phyloP scores from a whole-genome alignment of 2,329 filamentous ascomycete genomes.

The Talaromyces sp. region DNA sequence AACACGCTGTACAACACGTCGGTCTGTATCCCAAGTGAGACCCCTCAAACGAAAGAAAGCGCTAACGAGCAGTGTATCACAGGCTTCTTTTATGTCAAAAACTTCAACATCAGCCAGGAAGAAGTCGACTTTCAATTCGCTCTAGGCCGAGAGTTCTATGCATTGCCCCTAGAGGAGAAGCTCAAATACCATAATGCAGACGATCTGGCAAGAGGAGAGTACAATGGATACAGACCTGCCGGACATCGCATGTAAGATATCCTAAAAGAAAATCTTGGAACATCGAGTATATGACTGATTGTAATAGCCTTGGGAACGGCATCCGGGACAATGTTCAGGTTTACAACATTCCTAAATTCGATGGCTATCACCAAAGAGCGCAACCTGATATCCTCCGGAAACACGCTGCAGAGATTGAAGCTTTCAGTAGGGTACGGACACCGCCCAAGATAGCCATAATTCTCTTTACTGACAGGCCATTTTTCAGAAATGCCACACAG shows the following conservation, averaged over 20 bases:
- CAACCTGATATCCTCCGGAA: conserved; percentile 48
- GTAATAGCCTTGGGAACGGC: conserved; percentile 32
- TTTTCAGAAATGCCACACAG: conserved; percentile 30
- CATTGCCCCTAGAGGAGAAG: conserved; percentile 55
- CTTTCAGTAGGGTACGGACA: conserved; percentile 36
- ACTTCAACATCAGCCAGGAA: conserved; percentile 58
- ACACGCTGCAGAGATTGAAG: conserved; percentile 52
- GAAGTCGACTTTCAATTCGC: conserved; percentile 58
- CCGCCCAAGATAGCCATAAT: background rate
- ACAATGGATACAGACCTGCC: conserved; percentile 53
- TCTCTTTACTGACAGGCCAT: background rate
- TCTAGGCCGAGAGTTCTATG: conserved; percentile 55
- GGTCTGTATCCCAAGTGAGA: conserved; percentile 19
- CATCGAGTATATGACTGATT: background rate
- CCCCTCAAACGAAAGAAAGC: conserved; percentile 18
- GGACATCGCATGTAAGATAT: conserved; percentile 35
- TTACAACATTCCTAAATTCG: conserved; percentile 58
- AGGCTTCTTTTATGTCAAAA: conserved; percentile 60
- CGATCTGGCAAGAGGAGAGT: conserved; percentile 49
- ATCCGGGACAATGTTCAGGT: conserved; percentile 54
- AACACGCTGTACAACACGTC: conserved; percentile 49
- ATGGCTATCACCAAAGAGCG: conserved; percentile 40
- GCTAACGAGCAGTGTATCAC: conserved; percentile 2
- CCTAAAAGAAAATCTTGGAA: too few species aligned
- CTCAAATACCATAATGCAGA: conserved; percentile 47